These are phyloP conservation scores for Russula foetens DNA, from an alignment of 768 basidiomycete genomes.

Conservation along the genomic window DNA sequence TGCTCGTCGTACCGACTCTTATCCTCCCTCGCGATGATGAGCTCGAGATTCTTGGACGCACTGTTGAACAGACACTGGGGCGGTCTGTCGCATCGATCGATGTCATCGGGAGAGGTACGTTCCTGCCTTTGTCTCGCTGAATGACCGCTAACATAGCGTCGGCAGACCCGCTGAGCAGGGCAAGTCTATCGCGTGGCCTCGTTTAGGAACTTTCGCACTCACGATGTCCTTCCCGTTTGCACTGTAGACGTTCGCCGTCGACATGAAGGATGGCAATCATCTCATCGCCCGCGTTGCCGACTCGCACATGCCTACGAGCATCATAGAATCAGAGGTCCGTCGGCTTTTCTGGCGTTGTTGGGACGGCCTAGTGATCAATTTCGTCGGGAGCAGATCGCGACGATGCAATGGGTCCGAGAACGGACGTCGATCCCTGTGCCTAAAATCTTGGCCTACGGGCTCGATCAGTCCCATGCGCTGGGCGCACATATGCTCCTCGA, in stretches of 20 bases:
- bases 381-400: conserved; percentile 22
- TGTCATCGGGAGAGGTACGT: conserved; percentile 22
- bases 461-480: conserved; percentile 12
- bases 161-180: conserved; percentile 11
- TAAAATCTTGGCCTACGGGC: conserved; percentile 18
- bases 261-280: conserved; percentile 19
- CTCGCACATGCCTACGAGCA: conserved; percentile 11
- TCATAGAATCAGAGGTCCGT: conserved; percentile 22
- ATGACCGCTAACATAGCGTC: not conserved
- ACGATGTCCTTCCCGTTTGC: not conserved
- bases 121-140: not conserved
- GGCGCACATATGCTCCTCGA: conserved; percentile 24
- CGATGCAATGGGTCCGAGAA: conserved; percentile 24
- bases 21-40: conserved; percentile 14
- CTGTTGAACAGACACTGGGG: conserved; percentile 15
- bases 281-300: conserved; percentile 20
- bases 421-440: conserved; percentile 27
- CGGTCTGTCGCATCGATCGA: conserved; percentile 21
- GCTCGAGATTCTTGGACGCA: conserved; percentile 20
- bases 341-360: not conserved
- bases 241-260: conserved; percentile 22
- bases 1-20: conserved; percentile 10
- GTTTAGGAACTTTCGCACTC: conserved; percentile 1
- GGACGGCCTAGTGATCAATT: not conserved
- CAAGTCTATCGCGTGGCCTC: not conserved